Base-by-base conservation (phyloP, 352 stramenopile species). In the Phytophthora tubulina region DNA sequence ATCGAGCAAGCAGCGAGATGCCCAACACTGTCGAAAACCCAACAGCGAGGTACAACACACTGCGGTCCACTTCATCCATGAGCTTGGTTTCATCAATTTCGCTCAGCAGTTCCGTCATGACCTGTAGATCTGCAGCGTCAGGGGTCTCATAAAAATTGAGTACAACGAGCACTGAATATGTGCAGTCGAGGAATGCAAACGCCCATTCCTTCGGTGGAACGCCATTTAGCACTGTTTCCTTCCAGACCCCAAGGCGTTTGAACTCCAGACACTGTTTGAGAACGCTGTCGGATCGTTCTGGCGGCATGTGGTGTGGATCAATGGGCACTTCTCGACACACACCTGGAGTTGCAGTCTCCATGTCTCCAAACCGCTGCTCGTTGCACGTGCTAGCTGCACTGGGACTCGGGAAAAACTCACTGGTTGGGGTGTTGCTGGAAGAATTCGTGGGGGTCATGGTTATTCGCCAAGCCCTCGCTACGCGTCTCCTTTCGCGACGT, bases 141-240 rank as follows among this genome's bases (percentile, higher is more conserved):
- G 50, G 46, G 5, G 61, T 76, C 56, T 76, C 67, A 46, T 73
- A 79, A 21, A 71, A 73, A 36, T 77, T 77, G 32, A 77, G 70
- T 45, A 77, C 52, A 27, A 73, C 64, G 13, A 70, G 44, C 10
- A 73, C 52, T 4, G 60, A 53, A 33, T 72, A 70, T 14, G 46
- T 32, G 52, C 57, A 67, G 45, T 77, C 64, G 44, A 77, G 41
- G 1, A 32, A 30, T 6, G 59, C 70, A 31, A 63, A 71, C 15
- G 10, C 32, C 72, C 72, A 79, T 31, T 79, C 67, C 17, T 63
- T 57, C 13, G 27, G 15, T 38, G 62, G 21, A n/a, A 79, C 52
- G 35, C 51, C 41, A 15, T 64, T 45, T 3, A 79, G 8, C 3
- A 64, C 62, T 2, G 38, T 59, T 46, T 59, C 30, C 32, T 70